Evolutionary conservation across 371 early-diverging fungal species (phyloP).

Genomic region (Capniomyces stellatus): DNA sequence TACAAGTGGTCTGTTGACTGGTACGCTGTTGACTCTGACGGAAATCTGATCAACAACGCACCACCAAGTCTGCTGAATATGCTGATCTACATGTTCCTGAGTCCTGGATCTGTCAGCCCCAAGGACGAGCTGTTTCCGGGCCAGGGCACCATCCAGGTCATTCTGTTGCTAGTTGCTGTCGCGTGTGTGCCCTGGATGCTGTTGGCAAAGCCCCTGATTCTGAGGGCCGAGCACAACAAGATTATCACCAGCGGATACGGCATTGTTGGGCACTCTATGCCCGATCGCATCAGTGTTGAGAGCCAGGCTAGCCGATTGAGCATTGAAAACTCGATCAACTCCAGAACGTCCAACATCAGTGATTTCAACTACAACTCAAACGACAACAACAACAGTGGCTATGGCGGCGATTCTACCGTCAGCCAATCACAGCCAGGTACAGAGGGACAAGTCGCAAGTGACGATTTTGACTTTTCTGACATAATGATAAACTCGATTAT

Average conservation of each 20-base stretch:
- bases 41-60: constrained; percentile 42
- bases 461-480: constrained; percentile 80
- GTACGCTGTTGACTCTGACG: constrained; percentile 47
- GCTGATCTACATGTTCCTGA: constrained; percentile 97
- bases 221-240: constrained; percentile 61
- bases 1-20: constrained; percentile 96
- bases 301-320: not conserved
- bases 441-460: constrained; percentile 24
- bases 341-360: not conserved
- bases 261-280: constrained; percentile 31
- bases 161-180: constrained; percentile 70
- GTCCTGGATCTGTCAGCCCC: constrained; percentile 72
- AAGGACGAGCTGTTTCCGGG: constrained; percentile 63
- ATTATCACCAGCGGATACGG: constrained; percentile 55
- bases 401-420: constrained; percentile 15
- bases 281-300: constrained; percentile 27
- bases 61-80: constrained; percentile 95
- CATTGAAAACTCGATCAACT: not conserved
- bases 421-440: constrained; percentile 1
- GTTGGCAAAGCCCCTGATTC: constrained; percentile 79
- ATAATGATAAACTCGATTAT: constrained; percentile 93
- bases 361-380: constrained; percentile 7
- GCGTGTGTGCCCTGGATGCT: constrained; percentile 98
- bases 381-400: constrained; percentile 20
- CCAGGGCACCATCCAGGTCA: constrained; percentile 73